Conservation (phyloP, 768 basidiomycete species). For the Hygrophoropsis aurantiaca region DNA sequence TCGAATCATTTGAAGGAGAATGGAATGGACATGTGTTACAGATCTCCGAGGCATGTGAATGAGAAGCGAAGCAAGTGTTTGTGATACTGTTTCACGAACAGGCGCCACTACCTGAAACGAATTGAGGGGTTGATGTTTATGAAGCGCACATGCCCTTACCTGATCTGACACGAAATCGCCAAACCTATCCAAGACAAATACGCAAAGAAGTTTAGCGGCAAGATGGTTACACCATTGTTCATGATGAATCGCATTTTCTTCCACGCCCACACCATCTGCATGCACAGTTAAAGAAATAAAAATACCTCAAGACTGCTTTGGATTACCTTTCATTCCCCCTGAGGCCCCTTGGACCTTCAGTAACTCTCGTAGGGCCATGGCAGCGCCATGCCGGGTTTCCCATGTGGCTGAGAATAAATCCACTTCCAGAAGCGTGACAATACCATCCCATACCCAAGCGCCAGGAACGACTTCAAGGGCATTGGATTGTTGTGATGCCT, state of each 20-base stretch:
- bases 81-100: slow-evolving; percentile 93
- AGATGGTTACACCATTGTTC: slow-evolving; percentile 90
- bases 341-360: slow-evolving; percentile 79
- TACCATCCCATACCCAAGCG: slow-evolving; percentile 84
- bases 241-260: slow-evolving; percentile 67
- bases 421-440: slow-evolving; percentile 76
- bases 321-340: slow-evolving; percentile 77
- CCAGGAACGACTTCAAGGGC: slow-evolving; percentile 76
- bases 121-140: slow-evolving; percentile 3
- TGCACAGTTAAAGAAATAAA: slow-evolving; percentile 1
- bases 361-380: slow-evolving; percentile 86
- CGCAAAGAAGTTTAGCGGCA: slow-evolving; percentile 80
- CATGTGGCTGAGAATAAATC: slow-evolving; percentile 84
- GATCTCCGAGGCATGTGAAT: slow-evolving; percentile 85
- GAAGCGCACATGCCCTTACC: slow-evolving; percentile 27
- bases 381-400: slow-evolving; percentile 94
- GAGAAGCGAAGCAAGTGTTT: slow-evolving; percentile 87
- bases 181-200: slow-evolving; percentile 95
- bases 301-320: slow-evolving; percentile 1
- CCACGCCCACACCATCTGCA: slow-evolving; percentile 48
- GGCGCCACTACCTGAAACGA: slow-evolving; percentile 80
- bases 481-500: slow-evolving; percentile 72
- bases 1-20: slow-evolving; percentile 90
- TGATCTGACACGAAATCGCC: slow-evolving; percentile 97
- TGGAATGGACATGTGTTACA: slow-evolving; percentile 75